Conservation (phyloP, 192 early-diverging fungal genomes). For the Coemansia biformis region DNA sequence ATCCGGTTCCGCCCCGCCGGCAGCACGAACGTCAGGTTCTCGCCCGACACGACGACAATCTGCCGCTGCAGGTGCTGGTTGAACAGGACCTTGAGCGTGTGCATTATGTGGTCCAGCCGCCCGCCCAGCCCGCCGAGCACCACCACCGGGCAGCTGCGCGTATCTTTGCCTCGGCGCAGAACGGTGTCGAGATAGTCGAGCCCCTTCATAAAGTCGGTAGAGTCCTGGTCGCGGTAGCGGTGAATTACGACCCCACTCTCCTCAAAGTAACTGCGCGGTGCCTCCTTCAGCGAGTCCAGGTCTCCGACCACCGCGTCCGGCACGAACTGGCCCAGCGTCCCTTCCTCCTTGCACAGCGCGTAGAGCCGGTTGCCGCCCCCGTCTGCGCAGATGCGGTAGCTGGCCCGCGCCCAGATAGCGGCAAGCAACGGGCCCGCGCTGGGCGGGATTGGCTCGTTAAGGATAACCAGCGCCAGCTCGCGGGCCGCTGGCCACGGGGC, state of each 20-base stretch:
- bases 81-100: slow-evolving; percentile 69
- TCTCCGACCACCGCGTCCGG: slow-evolving; percentile 83
- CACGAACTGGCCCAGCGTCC: slow-evolving; percentile 8
- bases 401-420: slow-evolving; percentile 39
- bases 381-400: slow-evolving; percentile 69
- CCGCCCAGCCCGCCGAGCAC: slow-evolving; percentile 80
- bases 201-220: slow-evolving; percentile 90
- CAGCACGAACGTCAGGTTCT: slow-evolving; percentile 63
- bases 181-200: slow-evolving; percentile 49
- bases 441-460: slow-evolving; percentile 65
- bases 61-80: slow-evolving; percentile 53
- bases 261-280: slow-evolving; percentile 63
- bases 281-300: slow-evolving; percentile 69
- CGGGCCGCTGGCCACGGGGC: slow-evolving; percentile 11
- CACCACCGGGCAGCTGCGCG: slow-evolving; percentile 55
- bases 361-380: slow-evolving; percentile 87
- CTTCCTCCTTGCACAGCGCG: slow-evolving; percentile 52
- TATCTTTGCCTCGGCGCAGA: slow-evolving; percentile 2
- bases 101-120: slow-evolving; percentile 85
- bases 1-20: slow-evolving; percentile 65
- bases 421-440: slow-evolving; percentile 22
- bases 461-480: slow-evolving; percentile 58
- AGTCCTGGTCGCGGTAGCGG: slow-evolving; percentile 54
- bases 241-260: slow-evolving; percentile 13
- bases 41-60: slow-evolving; percentile 63